Conservation (phyloP, 2,329 filamentous ascomycete genomes). For the Fusarium pseudograminearum region DNA sequence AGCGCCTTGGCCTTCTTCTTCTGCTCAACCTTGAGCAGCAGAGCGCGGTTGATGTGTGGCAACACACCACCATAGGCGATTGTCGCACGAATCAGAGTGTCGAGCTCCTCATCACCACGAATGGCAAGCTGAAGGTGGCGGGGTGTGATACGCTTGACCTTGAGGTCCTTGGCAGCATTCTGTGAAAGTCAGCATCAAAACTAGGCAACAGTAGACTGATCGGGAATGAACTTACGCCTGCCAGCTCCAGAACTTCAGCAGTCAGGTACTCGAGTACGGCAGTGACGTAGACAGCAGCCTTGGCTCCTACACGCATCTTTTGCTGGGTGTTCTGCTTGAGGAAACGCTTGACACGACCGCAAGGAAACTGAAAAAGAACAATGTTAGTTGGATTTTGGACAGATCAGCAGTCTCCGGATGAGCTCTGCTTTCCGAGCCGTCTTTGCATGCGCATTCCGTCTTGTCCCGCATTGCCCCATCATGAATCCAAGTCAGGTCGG, state of each 20-base stretch:
- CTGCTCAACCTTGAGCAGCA: conserved; percentile 95
- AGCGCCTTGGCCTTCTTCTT: conserved; percentile 84
- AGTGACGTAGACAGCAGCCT: conserved; percentile 97
- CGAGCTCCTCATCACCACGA: conserved; percentile 96
- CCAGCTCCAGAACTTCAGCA: conserved; percentile 96
- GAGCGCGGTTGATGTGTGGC: conserved; percentile 97
- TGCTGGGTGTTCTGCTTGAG: conserved; percentile 99
- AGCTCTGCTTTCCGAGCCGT: conserved; percentile 16
- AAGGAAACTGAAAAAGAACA: conserved; percentile 80
- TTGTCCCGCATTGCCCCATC: conserved; percentile 28
- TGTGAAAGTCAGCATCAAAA: conserved; percentile 51
- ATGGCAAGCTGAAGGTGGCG: conserved; percentile 98
- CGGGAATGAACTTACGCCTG: conserved; percentile 73
- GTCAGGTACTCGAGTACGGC: conserved; percentile 98
- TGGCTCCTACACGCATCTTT: conserved; percentile 99
- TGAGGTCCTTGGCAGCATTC: conserved; percentile 99
- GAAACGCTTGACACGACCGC: conserved; percentile 99
- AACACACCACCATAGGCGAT: conserved; percentile 99
- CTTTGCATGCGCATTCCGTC: conserved; percentile 31
- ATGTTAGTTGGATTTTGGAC: conserved; percentile 40
- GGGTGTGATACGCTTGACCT: conserved; percentile 99
- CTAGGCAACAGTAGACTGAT: conserved; percentile 25
- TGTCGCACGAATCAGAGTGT: conserved; percentile 96
- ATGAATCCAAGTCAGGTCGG: conserved; percentile 14
- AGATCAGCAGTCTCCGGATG: conserved; percentile 18